Conservation (phyloP, 805 yeast species). For the Jamesozyma piceae region DNA sequence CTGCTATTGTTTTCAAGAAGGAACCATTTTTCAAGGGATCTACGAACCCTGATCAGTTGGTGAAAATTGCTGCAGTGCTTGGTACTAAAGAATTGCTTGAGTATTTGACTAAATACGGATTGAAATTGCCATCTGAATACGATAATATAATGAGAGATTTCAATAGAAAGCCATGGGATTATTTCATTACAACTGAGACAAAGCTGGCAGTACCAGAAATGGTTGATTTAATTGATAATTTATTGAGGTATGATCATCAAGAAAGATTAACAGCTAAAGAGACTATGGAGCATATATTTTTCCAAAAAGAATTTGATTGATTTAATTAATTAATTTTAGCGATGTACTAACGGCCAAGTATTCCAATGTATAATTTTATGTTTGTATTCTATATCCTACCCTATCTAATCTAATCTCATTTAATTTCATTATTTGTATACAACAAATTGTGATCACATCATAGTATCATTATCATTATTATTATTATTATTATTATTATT, state of each 20-base stretch:
- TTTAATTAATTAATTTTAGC: background rate
- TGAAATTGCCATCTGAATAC: conserved; percentile 65
- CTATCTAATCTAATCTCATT: no score
- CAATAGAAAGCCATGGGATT: conserved; percentile 56
- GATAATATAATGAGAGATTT: conserved; percentile 63
- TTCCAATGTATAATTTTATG: background rate
- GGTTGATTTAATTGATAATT: conserved; percentile 60
- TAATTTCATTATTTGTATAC: no score
- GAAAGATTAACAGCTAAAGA: conserved; percentile 81
- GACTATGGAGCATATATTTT: conserved; percentile 71
- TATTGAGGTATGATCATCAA: conserved; percentile 78
- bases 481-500: no score
- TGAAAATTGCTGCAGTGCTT: conserved; percentile 77
- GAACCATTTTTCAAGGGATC: conserved; percentile 92
- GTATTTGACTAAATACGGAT: conserved; percentile 60
- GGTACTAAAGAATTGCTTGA: conserved; percentile 69
- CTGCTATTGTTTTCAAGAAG: conserved; percentile 76
- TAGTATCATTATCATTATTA: no score
- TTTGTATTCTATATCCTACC: background rate
- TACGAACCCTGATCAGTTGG: conserved; percentile 84
- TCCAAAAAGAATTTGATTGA: conserved; percentile 31
- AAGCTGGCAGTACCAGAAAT: conserved; percentile 49
- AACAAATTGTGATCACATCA: no score
- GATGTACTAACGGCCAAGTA: no score
- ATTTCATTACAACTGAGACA: conserved; percentile 38